Percentiles rank a stretch among this genome's conserved stretches.
phyloP scores from a whole-genome alignment of 257 asterid species.

The Salvia miltiorrhiza region DNA sequence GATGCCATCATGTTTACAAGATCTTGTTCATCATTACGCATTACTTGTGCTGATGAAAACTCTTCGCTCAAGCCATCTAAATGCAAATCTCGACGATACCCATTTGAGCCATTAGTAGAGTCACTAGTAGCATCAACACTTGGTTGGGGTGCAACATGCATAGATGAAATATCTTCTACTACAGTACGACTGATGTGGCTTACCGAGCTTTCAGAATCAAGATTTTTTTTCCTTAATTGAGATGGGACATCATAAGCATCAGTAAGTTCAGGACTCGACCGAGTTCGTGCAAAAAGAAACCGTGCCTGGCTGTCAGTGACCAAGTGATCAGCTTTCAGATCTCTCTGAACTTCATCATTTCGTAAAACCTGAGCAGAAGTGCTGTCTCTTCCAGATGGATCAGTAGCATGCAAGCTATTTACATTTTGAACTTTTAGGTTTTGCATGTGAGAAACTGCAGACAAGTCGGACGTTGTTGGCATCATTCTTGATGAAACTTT shows the following conservation, averaged over 20 bases:
- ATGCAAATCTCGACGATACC: constrained; percentile 47
- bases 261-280: constrained; percentile 91
- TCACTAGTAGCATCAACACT: constrained; percentile 48
- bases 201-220: constrained; percentile 48
- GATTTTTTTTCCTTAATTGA: constrained; percentile 45
- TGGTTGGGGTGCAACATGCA: constrained; percentile 40
- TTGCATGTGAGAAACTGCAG: constrained; percentile 44
- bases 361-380: constrained; percentile 38
- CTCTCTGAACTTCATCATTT: constrained; percentile 51
- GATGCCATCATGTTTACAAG: constrained; percentile 82
- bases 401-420: constrained; percentile 40
- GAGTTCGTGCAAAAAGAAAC: constrained; percentile 74
- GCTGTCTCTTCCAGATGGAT: constrained; percentile 38
- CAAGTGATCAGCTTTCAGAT: constrained; percentile 50
- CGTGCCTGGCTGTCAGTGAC: constrained; percentile 57
- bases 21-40: constrained; percentile 83
- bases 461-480: constrained; percentile 30
- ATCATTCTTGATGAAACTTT: constrained; percentile 35
- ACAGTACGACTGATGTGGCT: constrained; percentile 40
- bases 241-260: constrained; percentile 52
- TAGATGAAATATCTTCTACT: constrained; percentile 45
- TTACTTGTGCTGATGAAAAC: constrained; percentile 52
- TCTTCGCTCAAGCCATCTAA: constrained; percentile 52
- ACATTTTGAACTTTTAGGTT: constrained; percentile 44
- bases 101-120: constrained; percentile 45